Evolutionary conservation across 768 basidiomycete species (phyloP), one percentile per base, ranked within the genome.

Genomic region (Trametes sanguinea): DNA sequence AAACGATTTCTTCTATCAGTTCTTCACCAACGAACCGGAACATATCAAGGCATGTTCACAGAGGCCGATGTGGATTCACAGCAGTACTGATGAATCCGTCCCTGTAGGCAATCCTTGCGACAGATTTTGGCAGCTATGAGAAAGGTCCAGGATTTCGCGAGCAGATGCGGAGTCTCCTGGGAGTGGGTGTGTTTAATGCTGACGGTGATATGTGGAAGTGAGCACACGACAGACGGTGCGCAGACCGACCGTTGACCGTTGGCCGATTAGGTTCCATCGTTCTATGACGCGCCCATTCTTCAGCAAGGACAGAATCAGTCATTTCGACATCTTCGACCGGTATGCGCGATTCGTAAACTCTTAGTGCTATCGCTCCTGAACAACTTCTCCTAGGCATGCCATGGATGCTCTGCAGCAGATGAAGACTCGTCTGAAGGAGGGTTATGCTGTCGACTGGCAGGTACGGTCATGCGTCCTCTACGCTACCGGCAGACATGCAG

Each of bases 241-340:
- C 13, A 6, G 17, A 7, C 1, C n/a, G 4, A 40, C n/a, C 1
- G 39, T 9, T 1, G 37, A 2, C 10, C 3, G 14, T 2, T 39
- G 27, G 32, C 27, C 5, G 47, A 1, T 14, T 13, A 79, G 77
- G 63, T 80, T 78, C 48, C 79, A 79, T 54, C 76, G 79, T 17
- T 63, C 68, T 5, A 80, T 79, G 76, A 75, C 79, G 1, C 73
- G 78, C 27, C 78, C 78, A 2, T 79, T 79, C 70, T 80, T 79
- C 67, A 73, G 46, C 55, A 76, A 62, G 42, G 75, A 78, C 27
- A 70, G 76, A n/a, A 73, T 78, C 62, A 72, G 72, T 32, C 71
- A 79, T 59, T 78, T 80, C 55, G 74, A 78, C 43, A 75, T 73
- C 6, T 79, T 80, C 54, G 76, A 79, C 47, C 67, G 57, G 67